These are phyloP conservation scores for Allium cepa DNA, from an alignment of 106 monocot species.

Conservation along the genomic window DNA sequence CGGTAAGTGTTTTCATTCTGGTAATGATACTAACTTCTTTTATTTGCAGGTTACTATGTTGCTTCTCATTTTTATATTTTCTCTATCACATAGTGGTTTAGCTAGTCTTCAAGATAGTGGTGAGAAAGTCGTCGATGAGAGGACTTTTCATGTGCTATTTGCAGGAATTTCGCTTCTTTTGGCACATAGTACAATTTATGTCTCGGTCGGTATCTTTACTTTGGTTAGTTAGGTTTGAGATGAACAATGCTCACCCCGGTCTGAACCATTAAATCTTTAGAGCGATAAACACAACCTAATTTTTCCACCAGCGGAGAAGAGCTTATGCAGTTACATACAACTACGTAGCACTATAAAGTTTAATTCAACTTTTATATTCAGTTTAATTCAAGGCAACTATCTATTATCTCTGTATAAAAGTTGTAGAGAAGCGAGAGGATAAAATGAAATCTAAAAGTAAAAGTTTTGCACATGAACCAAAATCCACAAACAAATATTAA, in stretches of 20 bases:
- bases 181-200: conserved; percentile 80
- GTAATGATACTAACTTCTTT: not conserved
- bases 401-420: no score
- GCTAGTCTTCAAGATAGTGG: conserved; percentile 77
- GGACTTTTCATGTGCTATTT: conserved; percentile 90
- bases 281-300: no score
- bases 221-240: no score
- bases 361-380: no score
- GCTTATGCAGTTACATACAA: no score
- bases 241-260: not conserved
- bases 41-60: conserved; percentile 66
- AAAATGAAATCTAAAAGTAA: no score
- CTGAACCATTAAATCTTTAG: not conserved
- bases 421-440: no score
- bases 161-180: conserved; percentile 8
- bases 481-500: no score
- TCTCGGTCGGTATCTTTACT: conserved; percentile 66
- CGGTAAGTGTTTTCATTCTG: not conserved
- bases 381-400: no score
- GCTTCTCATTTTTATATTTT: conserved; percentile 66
- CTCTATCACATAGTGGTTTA: conserved; percentile 80
- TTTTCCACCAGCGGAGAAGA: no score
- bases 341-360: no score
- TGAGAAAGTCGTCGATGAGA: conserved; percentile 73
- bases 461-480: no score